Percentiles rank a stretch among this genome's conserved stretches.
phyloP scores from a whole-genome alignment of 768 basidiomycete species.

The Suillus discolor region DNA sequence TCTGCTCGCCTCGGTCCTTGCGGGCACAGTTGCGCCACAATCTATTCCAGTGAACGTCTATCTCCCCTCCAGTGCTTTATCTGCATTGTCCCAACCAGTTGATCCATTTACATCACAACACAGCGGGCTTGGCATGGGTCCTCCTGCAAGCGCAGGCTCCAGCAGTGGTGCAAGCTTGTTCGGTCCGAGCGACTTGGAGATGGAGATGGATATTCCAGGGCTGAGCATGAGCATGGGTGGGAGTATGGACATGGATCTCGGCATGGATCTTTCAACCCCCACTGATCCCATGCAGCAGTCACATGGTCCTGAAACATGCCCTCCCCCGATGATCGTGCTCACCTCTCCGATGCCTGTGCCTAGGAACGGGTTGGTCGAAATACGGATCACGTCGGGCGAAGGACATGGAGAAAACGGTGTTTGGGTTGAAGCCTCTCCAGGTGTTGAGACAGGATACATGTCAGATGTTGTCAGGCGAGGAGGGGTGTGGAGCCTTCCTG shows the following conservation, averaged over 20 bases:
- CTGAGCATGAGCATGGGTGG: slow-evolving; percentile 37
- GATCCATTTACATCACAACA: slow-evolving; percentile 17
- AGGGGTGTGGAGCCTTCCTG: slow-evolving; percentile 68
- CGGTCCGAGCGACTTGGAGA: slow-evolving; percentile 33
- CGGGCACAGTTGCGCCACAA: slow-evolving; percentile 44
- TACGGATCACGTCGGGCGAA: slow-evolving; percentile 65
- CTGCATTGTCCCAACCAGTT: slow-evolving; percentile 21
- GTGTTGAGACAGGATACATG: slow-evolving; percentile 53
- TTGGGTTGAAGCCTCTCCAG: slow-evolving; percentile 33
- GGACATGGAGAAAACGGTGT: slow-evolving; percentile 24
- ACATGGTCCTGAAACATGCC: slow-evolving; percentile 21
- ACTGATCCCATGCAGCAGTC: slow-evolving; percentile 13
- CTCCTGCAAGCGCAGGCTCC: slow-evolving; percentile 22
- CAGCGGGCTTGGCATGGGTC: slow-evolving; percentile 27
- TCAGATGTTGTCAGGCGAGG: slow-evolving; percentile 77
- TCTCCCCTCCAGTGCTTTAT: slow-evolving; percentile 45
- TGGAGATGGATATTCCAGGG: slow-evolving; percentile 39
- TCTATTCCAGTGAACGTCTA: slow-evolving; percentile 73
- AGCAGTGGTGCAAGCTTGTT: slow-evolving; percentile 31
- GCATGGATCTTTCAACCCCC: slow-evolving; percentile 25
- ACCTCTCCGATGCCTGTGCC: slow-evolving; percentile 67
- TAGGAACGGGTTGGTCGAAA: slow-evolving; percentile 65
- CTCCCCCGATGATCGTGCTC: slow-evolving; percentile 60
- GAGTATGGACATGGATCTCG: slow-evolving; percentile 30
- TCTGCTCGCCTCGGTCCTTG: slow-evolving; percentile 65